phyloP scores from a whole-genome alignment of 352 stramenopile species.

The Pythium chondricola region DNA sequence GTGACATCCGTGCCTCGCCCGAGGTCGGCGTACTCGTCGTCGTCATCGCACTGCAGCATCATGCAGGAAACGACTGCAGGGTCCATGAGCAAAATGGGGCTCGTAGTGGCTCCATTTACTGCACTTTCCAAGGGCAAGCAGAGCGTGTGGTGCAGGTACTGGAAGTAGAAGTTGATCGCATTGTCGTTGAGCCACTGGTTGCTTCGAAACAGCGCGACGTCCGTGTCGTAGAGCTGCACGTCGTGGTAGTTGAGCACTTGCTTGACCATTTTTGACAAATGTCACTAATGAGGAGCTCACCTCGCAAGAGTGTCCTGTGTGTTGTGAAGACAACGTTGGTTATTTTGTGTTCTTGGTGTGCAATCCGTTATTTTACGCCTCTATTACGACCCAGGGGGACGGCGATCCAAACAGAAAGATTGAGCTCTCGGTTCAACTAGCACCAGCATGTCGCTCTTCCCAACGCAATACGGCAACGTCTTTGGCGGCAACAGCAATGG shows the following conservation, averaged over 20 bases:
- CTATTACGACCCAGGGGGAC: slow-evolving; percentile 18
- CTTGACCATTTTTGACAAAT: slow-evolving; percentile 16
- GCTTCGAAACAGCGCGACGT: slow-evolving; percentile 59
- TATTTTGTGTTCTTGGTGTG: not conserved
- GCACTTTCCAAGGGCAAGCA: slow-evolving; percentile 7
- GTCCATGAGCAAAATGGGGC: slow-evolving; percentile 61
- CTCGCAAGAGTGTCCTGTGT: not conserved
- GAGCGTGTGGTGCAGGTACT: slow-evolving; percentile 46
- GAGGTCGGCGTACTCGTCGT: slow-evolving; percentile 66
- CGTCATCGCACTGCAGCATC: slow-evolving; percentile 77
- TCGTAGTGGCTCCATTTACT: not conserved
- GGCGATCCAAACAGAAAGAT: slow-evolving; percentile 5
- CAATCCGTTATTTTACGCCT: slow-evolving; percentile 2
- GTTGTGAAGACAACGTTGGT: slow-evolving; percentile 17
- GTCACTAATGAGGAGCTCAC: not conserved
- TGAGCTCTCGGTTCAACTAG: too few relatives aligned
- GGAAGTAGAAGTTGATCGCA: slow-evolving; percentile 79
- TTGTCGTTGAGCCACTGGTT: slow-evolving; percentile 81
- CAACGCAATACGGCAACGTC: slow-evolving; percentile 67
- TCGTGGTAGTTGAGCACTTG: slow-evolving; percentile 78
- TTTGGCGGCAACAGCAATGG: slow-evolving; percentile 55
- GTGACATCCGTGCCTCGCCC: slow-evolving; percentile 34
- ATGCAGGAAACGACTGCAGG: slow-evolving; percentile 75
- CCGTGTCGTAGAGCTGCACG: slow-evolving; percentile 75
- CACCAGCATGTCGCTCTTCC: slow-evolving; percentile 55